Evolutionary conservation across 1,139 yeast genomes (phyloP).

Genomic region (Torulaspora pretoriensis): DNA sequence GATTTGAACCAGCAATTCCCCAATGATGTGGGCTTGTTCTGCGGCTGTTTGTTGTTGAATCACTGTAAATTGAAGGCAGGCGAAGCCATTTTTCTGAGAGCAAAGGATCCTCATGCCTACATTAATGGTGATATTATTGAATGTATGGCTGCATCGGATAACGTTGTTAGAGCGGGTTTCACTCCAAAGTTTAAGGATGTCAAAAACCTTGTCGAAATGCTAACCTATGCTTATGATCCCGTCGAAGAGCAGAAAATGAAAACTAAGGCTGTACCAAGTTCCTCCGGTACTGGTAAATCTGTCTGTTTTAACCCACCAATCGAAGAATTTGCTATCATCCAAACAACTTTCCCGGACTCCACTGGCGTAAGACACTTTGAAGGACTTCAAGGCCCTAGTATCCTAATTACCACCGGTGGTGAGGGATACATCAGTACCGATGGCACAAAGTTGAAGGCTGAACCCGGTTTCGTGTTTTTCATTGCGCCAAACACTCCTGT

Average conservation of each 20-base stretch:
- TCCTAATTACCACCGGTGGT: slow-evolving; percentile 80
- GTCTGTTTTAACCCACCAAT: slow-evolving; percentile 91
- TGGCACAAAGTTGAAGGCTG: slow-evolving; percentile 44
- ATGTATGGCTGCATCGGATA: slow-evolving; percentile 99
- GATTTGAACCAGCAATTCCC: slow-evolving; percentile 87
- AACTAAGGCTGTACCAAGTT: slow-evolving; percentile 55
- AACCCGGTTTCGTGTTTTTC: slow-evolving; percentile 75
- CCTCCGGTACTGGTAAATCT: slow-evolving; percentile 63
- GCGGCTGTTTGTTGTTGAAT: slow-evolving; percentile 89
- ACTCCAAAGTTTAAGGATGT: slow-evolving; percentile 98
- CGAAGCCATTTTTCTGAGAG: slow-evolving; percentile 93
- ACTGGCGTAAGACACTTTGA: slow-evolving; percentile 49
- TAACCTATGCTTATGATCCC: slow-evolving; percentile 83
- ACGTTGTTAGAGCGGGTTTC: slow-evolving; percentile 97
- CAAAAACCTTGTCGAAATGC: slow-evolving; percentile 78
- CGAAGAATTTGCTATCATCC: slow-evolving; percentile 89
- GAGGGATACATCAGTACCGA: slow-evolving; percentile 54
- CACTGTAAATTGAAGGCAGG: slow-evolving; percentile 83
- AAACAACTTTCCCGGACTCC: slow-evolving; percentile 51
- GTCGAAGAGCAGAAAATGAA: slow-evolving; percentile 92
- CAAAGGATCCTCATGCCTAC: slow-evolving; percentile 97
- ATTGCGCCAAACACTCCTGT: slow-evolving; percentile 73
- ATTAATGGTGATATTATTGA: slow-evolving; percentile 95
- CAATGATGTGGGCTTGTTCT: slow-evolving; percentile 86
- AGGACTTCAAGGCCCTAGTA: slow-evolving; percentile 80